These are phyloP conservation scores for Artemisia tridentata DNA, from an alignment of 129 eudicot species.

Conservation along the genomic window DNA sequence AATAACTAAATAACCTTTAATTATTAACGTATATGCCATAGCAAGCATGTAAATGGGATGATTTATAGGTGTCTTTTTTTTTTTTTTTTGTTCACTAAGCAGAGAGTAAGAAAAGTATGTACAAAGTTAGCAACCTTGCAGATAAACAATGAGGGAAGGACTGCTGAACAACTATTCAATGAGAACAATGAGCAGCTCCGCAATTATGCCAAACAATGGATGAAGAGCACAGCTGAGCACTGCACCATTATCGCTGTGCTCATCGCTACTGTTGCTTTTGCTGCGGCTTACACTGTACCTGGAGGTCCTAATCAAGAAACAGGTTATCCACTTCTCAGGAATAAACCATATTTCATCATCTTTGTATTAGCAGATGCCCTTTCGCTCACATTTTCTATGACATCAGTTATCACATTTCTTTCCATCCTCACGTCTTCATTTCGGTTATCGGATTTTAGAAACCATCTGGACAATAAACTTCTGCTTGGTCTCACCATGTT, in stretches of 20 bases:
- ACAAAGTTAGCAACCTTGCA: conserved; percentile 19
- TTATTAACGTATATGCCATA: too few relatives aligned
- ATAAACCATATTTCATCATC: conserved; percentile 11
- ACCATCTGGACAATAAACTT: conserved; percentile 4
- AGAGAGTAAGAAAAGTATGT: conserved; percentile 26
- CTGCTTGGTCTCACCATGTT: too few relatives aligned
- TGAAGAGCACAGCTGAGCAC: conserved; percentile 29
- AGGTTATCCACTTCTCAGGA: conserved; percentile 23
- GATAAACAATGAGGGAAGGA: conserved; percentile 17
- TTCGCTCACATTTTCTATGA: conserved; percentile 30
- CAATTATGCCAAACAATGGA: conserved; percentile 32
- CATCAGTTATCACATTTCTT: conserved; percentile 27
- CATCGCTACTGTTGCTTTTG: conserved; percentile 33
- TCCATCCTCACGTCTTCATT: conserved; percentile 34
- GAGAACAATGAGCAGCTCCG: conserved; percentile 15
- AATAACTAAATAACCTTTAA: too few relatives aligned
- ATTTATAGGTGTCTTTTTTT: too few relatives aligned
- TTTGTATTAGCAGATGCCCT: conserved; percentile 29
- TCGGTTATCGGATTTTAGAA: conserved; percentile 20
- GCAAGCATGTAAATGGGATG: too few relatives aligned
- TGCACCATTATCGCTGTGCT: conserved; percentile 39
- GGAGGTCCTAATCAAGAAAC: conserved; percentile 31
- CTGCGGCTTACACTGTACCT: conserved; percentile 32
- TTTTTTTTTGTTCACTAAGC: background rate
- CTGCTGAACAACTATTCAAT: conserved; percentile 24